Percentiles rank a stretch among this genome's conserved stretches.
Conservation (phyloP, 140 eudicot species). For the Stevia rebaudiana region DNA sequence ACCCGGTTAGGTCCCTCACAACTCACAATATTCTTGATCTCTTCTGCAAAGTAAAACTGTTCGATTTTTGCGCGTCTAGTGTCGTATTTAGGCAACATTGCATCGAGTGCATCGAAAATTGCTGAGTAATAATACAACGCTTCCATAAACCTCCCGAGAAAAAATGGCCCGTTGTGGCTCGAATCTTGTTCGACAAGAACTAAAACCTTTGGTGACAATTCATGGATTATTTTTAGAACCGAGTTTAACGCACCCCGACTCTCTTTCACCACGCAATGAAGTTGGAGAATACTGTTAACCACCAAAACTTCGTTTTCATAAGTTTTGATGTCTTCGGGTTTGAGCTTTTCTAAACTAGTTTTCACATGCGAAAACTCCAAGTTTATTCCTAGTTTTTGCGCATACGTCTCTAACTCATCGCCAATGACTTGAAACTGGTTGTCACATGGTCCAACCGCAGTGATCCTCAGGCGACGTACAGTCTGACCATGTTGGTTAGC, state of each 20-base stretch:
- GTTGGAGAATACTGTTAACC: slow-evolving; percentile 65
- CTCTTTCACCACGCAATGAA: slow-evolving; percentile 77
- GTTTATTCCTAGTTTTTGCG: slow-evolving; percentile 38
- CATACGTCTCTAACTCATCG: slow-evolving; percentile 48
- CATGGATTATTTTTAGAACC: slow-evolving; percentile 48
- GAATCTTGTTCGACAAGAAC: slow-evolving; percentile 79
- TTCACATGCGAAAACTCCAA: slow-evolving; percentile 51
- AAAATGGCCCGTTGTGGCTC: slow-evolving; percentile 78
- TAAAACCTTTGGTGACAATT: slow-evolving; percentile 51
- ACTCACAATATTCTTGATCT: slow-evolving; percentile 72
- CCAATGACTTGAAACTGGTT: slow-evolving; percentile 40
- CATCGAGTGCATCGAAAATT: slow-evolving; percentile 61
- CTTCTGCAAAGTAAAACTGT: slow-evolving; percentile 72
- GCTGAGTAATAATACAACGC: slow-evolving; percentile 74
- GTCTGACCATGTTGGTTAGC: slow-evolving; percentile 37
- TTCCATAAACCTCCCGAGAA: slow-evolving; percentile 72
- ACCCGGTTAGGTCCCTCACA: slow-evolving; percentile 80
- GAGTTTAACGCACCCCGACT: slow-evolving; percentile 74
- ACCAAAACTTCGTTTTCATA: slow-evolving; percentile 46
- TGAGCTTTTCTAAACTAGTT: slow-evolving; percentile 53
- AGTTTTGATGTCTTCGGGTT: slow-evolving; percentile 46
- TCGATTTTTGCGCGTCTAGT: slow-evolving; percentile 67
- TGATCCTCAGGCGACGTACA: slow-evolving; percentile 46
- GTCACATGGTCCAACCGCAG: slow-evolving; percentile 49
- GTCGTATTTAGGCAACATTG: slow-evolving; percentile 60